Base-by-base conservation (phyloP, 2,329 filamentous ascomycete species). In the Venturia oleaginea region DNA sequence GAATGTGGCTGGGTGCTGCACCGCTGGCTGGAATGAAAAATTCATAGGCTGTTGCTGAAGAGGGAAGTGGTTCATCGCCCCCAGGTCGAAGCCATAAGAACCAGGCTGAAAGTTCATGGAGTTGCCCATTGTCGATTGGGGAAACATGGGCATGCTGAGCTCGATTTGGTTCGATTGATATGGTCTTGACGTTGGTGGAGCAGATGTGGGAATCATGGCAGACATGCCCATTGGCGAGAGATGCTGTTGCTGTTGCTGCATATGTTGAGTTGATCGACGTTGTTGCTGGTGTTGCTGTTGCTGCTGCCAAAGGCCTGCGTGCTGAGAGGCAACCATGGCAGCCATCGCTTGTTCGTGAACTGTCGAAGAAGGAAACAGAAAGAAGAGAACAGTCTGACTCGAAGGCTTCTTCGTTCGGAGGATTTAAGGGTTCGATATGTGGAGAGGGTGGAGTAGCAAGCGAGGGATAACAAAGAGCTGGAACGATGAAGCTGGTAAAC, bases 101-200 rank as follows among this genome's bases (percentile, higher is more conserved):
- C 74, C 73, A 15, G 74, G 68, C 60, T 76, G 75, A 65, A 73
- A 76, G 2, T 72, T 70, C 15, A 74, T 70, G 1, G 74, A 71
- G 48, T 68, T 71, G 2, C 71, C 66, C 62, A 75, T 66, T 34
- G 65, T 61, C 34, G 72, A 70, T 10, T 68, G 64, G 19, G 64
- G 34, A 66, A 75, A 76, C n/a, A 76, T 62, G 8, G 74, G 73
- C 69, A 76, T 71, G 43, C 65, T 71, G 62, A 75, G 71, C 55
- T 75, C 72, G 66, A 75, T 70, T 46, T 71, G 72, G 6, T 71
- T 70, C 1, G 72, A 68, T 37, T 73, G 72, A 63, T 69, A 76
- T 24, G 66, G 61, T 64, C 74, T 69, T 24, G 73, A 69, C 22
- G 69, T 66, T 22, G 72, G 67, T 7, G 71, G 67, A 43, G 67